A percentile compares a stretch with the other conserved stretches of the same genome.
Evolutionary conservation across 345 rosid species (phyloP).

Genomic region (Microthlaspi erraticum): DNA sequence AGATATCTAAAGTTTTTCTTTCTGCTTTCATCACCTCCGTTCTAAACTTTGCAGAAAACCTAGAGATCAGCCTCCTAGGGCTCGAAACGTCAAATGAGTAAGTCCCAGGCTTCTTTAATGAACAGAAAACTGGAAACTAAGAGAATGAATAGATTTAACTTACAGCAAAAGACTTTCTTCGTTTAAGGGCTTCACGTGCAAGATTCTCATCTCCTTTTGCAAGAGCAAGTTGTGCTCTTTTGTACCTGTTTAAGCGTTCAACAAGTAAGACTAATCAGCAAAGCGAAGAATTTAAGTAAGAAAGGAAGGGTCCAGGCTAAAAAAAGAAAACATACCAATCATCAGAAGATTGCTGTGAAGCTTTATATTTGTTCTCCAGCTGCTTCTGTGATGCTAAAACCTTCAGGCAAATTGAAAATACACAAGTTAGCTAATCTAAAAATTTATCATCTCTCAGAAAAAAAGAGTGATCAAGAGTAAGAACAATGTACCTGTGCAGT

Average conservation of each 20-base stretch:
- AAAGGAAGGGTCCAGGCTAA: not conserved
- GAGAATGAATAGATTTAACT: constrained; percentile 37
- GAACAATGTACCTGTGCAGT: constrained; percentile 68
- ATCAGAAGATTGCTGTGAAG: constrained; percentile 68
- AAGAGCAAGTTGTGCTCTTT: constrained; percentile 79
- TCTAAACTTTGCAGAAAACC: constrained; percentile 8
- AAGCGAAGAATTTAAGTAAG: not conserved
- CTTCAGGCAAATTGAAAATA: constrained; percentile 42
- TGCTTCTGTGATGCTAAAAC: constrained; percentile 83
- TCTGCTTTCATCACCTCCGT: constrained; percentile 12
- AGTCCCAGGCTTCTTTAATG: not conserved
- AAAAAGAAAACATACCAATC: constrained; percentile 64
- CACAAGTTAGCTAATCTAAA: constrained; percentile 33
- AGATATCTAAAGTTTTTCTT: not conserved
- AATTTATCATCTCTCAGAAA: not conserved
- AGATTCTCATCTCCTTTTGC: constrained; percentile 79
- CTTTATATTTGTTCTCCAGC: constrained; percentile 71
- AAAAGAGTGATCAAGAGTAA: no score
- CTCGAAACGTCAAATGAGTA: not conserved
- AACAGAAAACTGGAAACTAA: not conserved
- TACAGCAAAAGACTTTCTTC: constrained; percentile 71
- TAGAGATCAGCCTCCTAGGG: constrained; percentile 5
- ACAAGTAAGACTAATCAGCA: constrained; percentile 20
- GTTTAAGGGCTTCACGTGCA: constrained; percentile 83
- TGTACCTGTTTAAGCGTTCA: constrained; percentile 55